Evolutionary conservation across 139 green algal genomes (phyloP).

Genomic region (Deuterostichococcus epilithicus): DNA sequence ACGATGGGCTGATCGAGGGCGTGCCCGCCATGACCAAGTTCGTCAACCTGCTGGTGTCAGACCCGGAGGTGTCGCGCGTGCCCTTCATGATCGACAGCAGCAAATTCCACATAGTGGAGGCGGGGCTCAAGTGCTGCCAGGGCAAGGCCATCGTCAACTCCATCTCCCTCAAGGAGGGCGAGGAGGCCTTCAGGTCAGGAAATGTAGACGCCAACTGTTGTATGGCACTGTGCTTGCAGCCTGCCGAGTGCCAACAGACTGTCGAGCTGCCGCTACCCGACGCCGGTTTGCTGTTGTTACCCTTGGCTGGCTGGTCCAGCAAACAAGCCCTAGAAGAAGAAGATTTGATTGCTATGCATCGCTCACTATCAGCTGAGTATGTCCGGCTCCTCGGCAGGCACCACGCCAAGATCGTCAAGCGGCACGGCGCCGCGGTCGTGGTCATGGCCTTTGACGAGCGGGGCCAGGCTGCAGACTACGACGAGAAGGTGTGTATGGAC

Average conservation of each 20-base stretch:
- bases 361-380: too few relatives aligned
- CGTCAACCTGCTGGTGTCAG: slow-evolving; percentile 94
- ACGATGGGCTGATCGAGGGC: slow-evolving; percentile 95
- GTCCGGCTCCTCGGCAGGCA: slow-evolving; percentile 1
- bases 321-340: too few relatives aligned
- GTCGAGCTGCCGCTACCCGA: too few relatives aligned
- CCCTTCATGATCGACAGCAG: slow-evolving; percentile 98
- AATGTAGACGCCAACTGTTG: too few relatives aligned
- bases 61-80: slow-evolving; percentile 90
- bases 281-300: too few relatives aligned
- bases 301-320: too few relatives aligned
- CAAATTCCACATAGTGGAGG: slow-evolving; percentile 98
- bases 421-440: slow-evolving; percentile 91
- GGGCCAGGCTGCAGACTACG: slow-evolving; percentile 68
- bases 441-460: slow-evolving; percentile 99
- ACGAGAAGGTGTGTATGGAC: slow-evolving; percentile 73
- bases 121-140: slow-evolving; percentile 92
- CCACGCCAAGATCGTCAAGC: slow-evolving; percentile 75
- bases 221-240: too few relatives aligned
- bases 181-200: slow-evolving; percentile 77
- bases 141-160: slow-evolving; percentile 99
- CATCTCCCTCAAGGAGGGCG: slow-evolving; percentile 97
- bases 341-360: too few relatives aligned
- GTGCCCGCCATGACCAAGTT: slow-evolving; percentile 93
- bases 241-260: too few relatives aligned